Conservation (phyloP, 352 stramenopile species). For the Phytopythium litorale region DNA sequence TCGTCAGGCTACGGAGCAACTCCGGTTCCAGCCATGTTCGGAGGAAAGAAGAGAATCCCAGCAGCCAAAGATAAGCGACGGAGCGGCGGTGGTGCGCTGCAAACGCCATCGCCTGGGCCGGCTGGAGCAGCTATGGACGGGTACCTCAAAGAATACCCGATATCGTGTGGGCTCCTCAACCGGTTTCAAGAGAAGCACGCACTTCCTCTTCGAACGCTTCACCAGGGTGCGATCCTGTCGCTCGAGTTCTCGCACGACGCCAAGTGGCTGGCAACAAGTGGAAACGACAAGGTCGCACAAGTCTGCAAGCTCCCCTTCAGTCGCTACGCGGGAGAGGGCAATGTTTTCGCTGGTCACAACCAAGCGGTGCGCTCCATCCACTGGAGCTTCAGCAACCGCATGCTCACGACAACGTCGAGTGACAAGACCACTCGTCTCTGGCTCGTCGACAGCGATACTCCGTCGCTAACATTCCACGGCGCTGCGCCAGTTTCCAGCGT, state of each 20-base stretch:
- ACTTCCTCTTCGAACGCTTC: constrained; percentile 45
- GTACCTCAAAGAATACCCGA: constrained; percentile 75
- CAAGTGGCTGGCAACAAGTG: constrained; percentile 66
- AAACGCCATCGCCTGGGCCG: constrained; percentile 7
- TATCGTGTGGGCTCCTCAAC: constrained; percentile 46
- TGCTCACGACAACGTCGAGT: constrained; percentile 61
- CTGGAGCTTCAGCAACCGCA: constrained; percentile 73
- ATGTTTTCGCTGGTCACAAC: constrained; percentile 67
- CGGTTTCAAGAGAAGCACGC: constrained; percentile 55
- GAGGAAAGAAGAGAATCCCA: background rate
- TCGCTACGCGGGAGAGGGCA: constrained; percentile 59
- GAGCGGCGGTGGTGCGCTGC: background rate
- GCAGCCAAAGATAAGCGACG: constrained; percentile 1
- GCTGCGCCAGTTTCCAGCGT: constrained; percentile 22
- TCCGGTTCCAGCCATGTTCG: background rate
- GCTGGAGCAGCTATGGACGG: constrained; percentile 17
- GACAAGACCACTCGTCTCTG: constrained; percentile 74
- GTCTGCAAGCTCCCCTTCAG: constrained; percentile 69
- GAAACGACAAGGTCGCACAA: constrained; percentile 59
- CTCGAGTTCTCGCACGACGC: constrained; percentile 78
- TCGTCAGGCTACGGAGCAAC: constrained; percentile 77
- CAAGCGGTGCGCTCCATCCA: constrained; percentile 56
- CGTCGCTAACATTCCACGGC: constrained; percentile 56
- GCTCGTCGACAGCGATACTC: constrained; percentile 54
- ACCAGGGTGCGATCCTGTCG: constrained; percentile 64